Conservation (phyloP, 495 filamentous ascomycete species). For the Geoglossum glabrum region DNA sequence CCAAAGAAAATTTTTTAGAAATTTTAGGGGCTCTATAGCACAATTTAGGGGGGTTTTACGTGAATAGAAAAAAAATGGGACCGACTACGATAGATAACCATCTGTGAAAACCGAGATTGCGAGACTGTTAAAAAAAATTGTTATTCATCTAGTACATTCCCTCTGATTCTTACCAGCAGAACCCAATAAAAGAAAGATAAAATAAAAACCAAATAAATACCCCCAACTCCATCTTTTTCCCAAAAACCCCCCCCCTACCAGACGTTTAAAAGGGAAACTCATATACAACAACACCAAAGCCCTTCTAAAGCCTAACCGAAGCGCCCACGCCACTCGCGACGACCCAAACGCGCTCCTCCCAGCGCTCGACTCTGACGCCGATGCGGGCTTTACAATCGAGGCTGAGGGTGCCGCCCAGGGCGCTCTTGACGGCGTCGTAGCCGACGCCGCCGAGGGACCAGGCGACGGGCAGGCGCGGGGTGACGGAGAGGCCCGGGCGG, state of each 20-base stretch:
- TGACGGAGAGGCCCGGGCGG: constrained; percentile 44
- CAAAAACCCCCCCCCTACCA: background rate
- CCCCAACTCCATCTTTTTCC: background rate
- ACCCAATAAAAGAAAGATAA: no score
- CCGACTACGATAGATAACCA: no score
- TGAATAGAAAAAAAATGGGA: no score
- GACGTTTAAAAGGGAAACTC: background rate
- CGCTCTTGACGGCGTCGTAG: constrained; percentile 57
- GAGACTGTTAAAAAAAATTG: no score
- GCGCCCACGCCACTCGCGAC: constrained; percentile 55
- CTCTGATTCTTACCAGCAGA: no score
- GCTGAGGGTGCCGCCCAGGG: constrained; percentile 64
- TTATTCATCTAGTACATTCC: no score
- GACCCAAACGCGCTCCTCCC: constrained; percentile 49
- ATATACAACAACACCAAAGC: background rate
- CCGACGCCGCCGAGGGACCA: constrained; percentile 61
- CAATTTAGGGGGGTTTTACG: no score
- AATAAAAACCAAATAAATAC: no score
- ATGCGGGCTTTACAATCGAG: constrained; percentile 61
- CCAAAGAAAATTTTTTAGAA: no score
- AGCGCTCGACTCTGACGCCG: constrained; percentile 48
- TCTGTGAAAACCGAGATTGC: no score
- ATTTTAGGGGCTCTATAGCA: no score
- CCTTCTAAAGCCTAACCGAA: constrained; percentile 35
- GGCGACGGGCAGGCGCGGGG: constrained; percentile 61